phyloP scores from a whole-genome alignment of 441 rosid species.

The Lepidium campestre region DNA sequence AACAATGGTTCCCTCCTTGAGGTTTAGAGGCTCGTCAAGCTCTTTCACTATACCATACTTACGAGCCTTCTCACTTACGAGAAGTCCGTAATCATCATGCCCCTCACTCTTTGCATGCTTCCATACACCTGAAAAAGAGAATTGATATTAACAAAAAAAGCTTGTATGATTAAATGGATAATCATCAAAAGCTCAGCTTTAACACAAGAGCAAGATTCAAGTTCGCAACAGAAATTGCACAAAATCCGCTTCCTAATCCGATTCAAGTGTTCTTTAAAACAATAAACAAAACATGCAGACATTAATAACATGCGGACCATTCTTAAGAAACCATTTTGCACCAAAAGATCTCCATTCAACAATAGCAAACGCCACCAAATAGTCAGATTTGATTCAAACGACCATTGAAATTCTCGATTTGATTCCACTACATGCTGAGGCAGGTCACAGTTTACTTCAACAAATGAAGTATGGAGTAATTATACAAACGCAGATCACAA shows the following conservation, averaged over 20 bases:
- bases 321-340: background rate
- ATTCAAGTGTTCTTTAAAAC: background rate
- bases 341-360: background rate
- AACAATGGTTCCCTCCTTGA: constrained; percentile 70
- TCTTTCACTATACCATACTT: constrained; percentile 87
- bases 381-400: constrained; percentile 2
- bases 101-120: constrained; percentile 87
- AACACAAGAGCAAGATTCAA: background rate
- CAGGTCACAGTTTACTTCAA: background rate
- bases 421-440: background rate
- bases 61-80: constrained; percentile 77
- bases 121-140: constrained; percentile 65
- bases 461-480: background rate
- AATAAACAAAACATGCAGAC: background rate
- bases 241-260: background rate
- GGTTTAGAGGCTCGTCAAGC: constrained; percentile 57
- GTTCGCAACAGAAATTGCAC: background rate
- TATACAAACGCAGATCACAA: background rate
- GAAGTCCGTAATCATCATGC: constrained; percentile 95
- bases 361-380: background rate
- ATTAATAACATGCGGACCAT: background rate
- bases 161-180: background rate
- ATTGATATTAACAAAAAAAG: background rate
- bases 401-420: background rate
- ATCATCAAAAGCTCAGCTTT: background rate